Conservation (phyloP, 2,329 filamentous ascomycete species). For the Cadophora malorum region DNA sequence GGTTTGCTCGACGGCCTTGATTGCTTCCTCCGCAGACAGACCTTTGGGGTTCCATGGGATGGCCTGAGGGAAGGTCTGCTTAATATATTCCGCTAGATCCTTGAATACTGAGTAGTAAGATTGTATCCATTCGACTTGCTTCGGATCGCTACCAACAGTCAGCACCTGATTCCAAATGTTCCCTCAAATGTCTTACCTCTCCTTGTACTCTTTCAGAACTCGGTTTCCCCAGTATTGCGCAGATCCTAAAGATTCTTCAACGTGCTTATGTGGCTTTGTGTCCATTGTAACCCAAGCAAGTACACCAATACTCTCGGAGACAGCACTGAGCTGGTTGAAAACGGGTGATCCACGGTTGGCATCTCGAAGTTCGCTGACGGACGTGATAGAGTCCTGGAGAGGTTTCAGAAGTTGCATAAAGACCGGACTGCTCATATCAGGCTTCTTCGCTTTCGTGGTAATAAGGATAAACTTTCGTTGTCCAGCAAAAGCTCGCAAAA, state of each 20-base stretch:
- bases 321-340: constrained; percentile 83
- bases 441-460: constrained; percentile 90
- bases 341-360: constrained; percentile 76
- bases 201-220: constrained; percentile 89
- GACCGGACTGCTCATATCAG: constrained; percentile 67
- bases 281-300: constrained; percentile 91
- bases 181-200: constrained; percentile 59
- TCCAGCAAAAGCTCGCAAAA: constrained; percentile 74
- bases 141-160: constrained; percentile 65
- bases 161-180: constrained; percentile 7
- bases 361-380: constrained; percentile 82
- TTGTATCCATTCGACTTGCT: constrained; percentile 87
- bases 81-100: constrained; percentile 82
- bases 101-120: constrained; percentile 92
- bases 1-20: constrained; percentile 64
- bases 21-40: constrained; percentile 71
- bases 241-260: constrained; percentile 81
- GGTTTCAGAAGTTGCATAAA: constrained; percentile 84
- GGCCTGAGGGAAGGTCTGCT: constrained; percentile 79
- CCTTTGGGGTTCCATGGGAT: constrained; percentile 87
- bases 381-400: constrained; percentile 81
- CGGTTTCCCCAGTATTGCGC: constrained; percentile 96
- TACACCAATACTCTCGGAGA: constrained; percentile 88
- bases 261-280: constrained; percentile 81
- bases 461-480: constrained; percentile 89